Evolutionary conservation across 1,284 basidiomycete genomes (phyloP).

Genomic region (Rhodotorula sp.): DNA sequence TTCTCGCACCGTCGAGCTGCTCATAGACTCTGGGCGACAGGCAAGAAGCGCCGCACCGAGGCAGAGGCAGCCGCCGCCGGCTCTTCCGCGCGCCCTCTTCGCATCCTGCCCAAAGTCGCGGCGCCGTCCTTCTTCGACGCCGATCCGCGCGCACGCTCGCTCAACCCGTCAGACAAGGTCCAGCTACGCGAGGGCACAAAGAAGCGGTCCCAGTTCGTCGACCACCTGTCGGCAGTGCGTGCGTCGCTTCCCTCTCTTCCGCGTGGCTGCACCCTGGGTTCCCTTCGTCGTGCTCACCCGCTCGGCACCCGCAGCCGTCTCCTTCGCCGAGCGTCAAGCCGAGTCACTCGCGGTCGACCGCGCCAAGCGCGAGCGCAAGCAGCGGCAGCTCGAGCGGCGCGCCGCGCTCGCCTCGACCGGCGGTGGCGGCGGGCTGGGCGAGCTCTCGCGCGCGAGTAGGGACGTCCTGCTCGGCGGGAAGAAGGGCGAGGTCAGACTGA

Average conservation of each 20-base stretch:
- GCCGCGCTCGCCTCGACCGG: too few relatives aligned
- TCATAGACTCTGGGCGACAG: background rate
- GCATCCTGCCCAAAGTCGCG: background rate
- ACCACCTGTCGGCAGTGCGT: conserved; percentile 30
- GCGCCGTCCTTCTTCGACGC: conserved; percentile 2
- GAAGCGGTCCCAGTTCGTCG: conserved; percentile 11
- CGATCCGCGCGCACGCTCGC: background rate
- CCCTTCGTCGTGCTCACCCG: too few relatives aligned
- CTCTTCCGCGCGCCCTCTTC: background rate
- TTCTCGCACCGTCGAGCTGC: rapidly evolving
- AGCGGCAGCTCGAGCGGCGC: background rate
- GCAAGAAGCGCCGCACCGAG: conserved; percentile 25
- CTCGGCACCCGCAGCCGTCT: conserved; percentile 4
- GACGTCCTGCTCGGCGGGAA: background rate
- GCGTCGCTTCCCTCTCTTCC: background rate
- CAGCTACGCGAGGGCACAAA: conserved; percentile 3
- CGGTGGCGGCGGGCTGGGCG: background rate
- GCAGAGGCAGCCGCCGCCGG: background rate
- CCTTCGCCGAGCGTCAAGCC: conserved; percentile 12
- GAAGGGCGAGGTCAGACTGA: background rate
- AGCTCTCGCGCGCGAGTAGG: background rate
- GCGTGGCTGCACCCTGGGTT: background rate
- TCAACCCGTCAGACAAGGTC: conserved; percentile 3
- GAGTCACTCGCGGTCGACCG: conserved; percentile 7
- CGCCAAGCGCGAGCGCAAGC: background rate